Base-by-base conservation (phyloP, 2,329 filamentous ascomycete species). In the Trichophyton schoenleinii region DNA sequence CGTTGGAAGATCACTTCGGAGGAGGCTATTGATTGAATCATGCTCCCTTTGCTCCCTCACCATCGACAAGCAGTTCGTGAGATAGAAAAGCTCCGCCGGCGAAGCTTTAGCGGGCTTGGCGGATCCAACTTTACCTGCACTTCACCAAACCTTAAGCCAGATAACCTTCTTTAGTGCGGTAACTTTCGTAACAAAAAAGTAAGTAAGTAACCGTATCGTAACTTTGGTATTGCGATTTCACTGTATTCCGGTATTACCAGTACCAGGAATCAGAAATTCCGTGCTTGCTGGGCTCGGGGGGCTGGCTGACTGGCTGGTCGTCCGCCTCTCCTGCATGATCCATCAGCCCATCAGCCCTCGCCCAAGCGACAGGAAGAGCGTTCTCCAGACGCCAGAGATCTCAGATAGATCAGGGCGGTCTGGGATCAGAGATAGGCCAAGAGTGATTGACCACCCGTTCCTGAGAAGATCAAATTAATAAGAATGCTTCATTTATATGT, bases 21-120 rank as follows among this genome's bases (percentile, higher is more conserved):
- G 49, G 22, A 31, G 52, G 52, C 52, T 55, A 55, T 55, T 36
- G 52, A 55, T 55, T 52, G 52, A 55, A 55, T 55, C 52, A 55
- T 55, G 15, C n/a, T 22, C 34, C 49, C 11, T 18, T 18, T 20
- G 6, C 18, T 25, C 15, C 13, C n/a, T 11, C 34, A 38, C 34
- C 34, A 38, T 25, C 22, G 52, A 20, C 15, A 55, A 18, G 28
- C 9, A 55, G 52, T 55, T 55, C 52, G 52, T 31, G n/a, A 55
- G 28, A 55, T 55, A 31, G 31, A 55, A 55, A 55, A 55, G 52
- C 52, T 55, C 52, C 52, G 52, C 52, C 52, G 11, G 28, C 52
- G 52, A 55, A 55, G 52, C 52, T 55, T 55, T 31, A 18, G 6
- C 8, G 15, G 11, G 7, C 52, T 55, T 55, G 52, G 52, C 52